phyloP scores from a whole-genome alignment of 1,139 yeast genomes.

The Schwanniomyces etchellsii region DNA sequence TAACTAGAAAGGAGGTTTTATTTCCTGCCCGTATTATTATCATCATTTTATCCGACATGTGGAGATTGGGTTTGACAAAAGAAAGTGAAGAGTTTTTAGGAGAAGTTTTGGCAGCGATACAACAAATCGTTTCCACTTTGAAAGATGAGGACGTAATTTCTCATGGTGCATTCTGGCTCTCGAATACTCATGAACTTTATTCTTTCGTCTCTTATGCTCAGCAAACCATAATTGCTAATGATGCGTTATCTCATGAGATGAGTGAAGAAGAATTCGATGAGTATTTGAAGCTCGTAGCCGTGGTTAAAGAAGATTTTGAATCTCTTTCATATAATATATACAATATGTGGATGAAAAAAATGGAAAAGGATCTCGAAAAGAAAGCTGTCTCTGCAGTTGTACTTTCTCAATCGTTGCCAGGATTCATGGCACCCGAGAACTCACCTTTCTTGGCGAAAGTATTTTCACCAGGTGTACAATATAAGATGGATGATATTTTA shows the following conservation, averaged over 20 bases:
- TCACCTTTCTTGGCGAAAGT: constrained; percentile 83
- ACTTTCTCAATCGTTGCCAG: constrained; percentile 91
- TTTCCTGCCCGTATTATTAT: constrained; percentile 96
- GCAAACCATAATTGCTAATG: constrained; percentile 79
- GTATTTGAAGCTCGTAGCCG: constrained; percentile 82
- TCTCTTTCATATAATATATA: constrained; percentile 89
- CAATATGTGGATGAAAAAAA: constrained; percentile 96
- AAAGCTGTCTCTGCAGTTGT: constrained; percentile 93
- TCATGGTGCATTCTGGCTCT: constrained; percentile 96
- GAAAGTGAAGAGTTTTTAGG: constrained; percentile 91
- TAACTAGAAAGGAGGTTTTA: constrained; percentile 84
- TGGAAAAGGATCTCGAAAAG: constrained; percentile 87
- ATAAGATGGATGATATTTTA: constrained; percentile 92
- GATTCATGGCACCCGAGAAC: constrained; percentile 86
- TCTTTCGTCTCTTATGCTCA: constrained; percentile 95
- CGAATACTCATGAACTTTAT: constrained; percentile 92
- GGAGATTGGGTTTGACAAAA: constrained; percentile 92
- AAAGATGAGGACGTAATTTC: constrained; percentile 85
- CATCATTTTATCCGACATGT: constrained; percentile 91
- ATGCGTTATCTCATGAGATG: constrained; percentile 75
- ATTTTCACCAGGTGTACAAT: constrained; percentile 66
- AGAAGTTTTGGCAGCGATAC: constrained; percentile 83
- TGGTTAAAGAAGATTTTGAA: constrained; percentile 92
- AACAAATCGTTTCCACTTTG: constrained; percentile 62
- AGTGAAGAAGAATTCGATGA: constrained; percentile 87